phyloP scores from a whole-genome alignment of 1,284 basidiomycete species.

The Tranzscheliella williamsii region DNA sequence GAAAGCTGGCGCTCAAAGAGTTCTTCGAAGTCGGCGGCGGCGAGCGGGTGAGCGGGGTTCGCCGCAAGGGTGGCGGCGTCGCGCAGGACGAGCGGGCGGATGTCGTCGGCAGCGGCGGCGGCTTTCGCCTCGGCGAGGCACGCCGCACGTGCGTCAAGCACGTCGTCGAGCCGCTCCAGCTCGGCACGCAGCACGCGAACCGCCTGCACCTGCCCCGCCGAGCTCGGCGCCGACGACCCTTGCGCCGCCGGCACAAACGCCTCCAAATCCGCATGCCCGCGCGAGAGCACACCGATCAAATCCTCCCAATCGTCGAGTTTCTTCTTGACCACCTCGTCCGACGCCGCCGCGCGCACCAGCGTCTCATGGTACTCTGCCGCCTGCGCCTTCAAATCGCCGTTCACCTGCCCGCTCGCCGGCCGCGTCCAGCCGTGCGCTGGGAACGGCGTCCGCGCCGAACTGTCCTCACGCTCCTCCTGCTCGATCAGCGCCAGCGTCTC shows the following conservation, averaged over 20 bases:
- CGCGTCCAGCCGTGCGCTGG: conserved; percentile 62
- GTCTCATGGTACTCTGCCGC: conserved; percentile 39
- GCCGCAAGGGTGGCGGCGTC: conserved; percentile 67
- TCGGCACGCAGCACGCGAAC: conserved; percentile 73
- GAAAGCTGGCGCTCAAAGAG: conserved; percentile 76
- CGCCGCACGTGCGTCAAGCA: conserved; percentile 65
- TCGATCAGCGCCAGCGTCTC: conserved; percentile 86
- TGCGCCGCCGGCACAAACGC: conserved; percentile 23
- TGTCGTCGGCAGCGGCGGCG: conserved; percentile 74
- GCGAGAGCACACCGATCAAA: conserved; percentile 18
- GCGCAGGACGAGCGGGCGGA: conserved; percentile 72
- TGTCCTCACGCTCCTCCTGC: conserved; percentile 85
- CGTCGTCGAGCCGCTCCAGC: conserved; percentile 79
- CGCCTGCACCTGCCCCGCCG: conserved; percentile 24
- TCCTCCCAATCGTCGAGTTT: conserved; percentile 42
- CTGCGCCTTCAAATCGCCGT: conserved; percentile 37
- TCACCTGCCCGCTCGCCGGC: conserved; percentile 67
- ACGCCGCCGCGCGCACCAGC: conserved; percentile 40
- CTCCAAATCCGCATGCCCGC: conserved; percentile 16
- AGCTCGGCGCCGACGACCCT: not conserved
- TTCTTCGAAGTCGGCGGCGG: conserved; percentile 70
- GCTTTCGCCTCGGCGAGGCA: conserved; percentile 72
- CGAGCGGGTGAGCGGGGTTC: conserved; percentile 29
- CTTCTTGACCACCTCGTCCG: conserved; percentile 64
- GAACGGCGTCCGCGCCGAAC: conserved; percentile 65